A percentile compares a stretch with the other conserved stretches of the same genome.
Evolutionary conservation across 1,139 yeast genomes (phyloP).

Genomic region (Candida labiduridarum): DNA sequence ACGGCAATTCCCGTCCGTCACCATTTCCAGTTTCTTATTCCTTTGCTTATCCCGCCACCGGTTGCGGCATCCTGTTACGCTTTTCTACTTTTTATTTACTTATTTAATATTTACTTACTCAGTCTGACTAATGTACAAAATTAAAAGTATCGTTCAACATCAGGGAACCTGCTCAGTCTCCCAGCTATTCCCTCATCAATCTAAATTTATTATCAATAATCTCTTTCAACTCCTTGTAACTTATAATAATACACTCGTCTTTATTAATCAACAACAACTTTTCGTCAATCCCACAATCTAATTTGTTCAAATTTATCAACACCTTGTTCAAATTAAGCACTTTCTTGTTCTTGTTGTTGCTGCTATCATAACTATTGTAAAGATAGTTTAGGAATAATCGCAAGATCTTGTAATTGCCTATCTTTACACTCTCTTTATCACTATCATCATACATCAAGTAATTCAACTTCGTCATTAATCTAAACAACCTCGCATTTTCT

Average conservation of each 20-base stretch:
- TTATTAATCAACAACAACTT: constrained; percentile 81
- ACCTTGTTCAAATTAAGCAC: constrained; percentile 84
- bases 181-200: constrained; percentile 36
- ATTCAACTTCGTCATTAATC: constrained; percentile 80
- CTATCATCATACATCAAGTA: constrained; percentile 64
- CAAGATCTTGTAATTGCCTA: constrained; percentile 76
- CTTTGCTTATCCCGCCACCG: neutral
- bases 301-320: constrained; percentile 74
- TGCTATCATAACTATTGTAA: constrained; percentile 78
- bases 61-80: neutral
- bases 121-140: constrained; percentile 1
- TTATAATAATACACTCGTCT: constrained; percentile 74
- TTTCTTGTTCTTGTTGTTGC: constrained; percentile 62
- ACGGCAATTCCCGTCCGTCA: no score
- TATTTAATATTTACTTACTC: constrained; percentile 1
- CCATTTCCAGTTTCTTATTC: no score
- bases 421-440: constrained; percentile 68
- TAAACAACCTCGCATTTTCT: constrained; percentile 85
- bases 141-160: neutral
- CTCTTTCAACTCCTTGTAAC: constrained; percentile 78
- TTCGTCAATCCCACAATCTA: constrained; percentile 93
- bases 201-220: constrained; percentile 74
- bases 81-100: constrained; percentile 3
- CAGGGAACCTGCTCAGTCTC: neutral
- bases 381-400: constrained; percentile 81